Conservation (phyloP, 176 grass and related monocot genomes). For the Carex parvula region DNA sequence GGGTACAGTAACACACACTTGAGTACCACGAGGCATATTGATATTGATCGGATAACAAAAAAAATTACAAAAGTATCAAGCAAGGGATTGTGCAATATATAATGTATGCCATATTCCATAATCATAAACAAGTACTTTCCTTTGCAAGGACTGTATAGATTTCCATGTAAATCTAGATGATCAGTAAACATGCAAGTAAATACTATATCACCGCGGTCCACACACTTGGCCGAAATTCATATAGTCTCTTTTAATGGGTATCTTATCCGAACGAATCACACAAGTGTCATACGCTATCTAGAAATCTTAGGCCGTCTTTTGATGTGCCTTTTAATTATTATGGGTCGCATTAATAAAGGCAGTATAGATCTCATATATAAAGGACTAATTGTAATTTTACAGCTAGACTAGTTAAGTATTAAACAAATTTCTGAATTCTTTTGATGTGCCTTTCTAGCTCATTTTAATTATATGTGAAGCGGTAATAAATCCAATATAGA, state of each 20-base stretch:
- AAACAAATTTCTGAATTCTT: background rate
- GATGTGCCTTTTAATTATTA: background rate
- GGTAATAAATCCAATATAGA: too few species aligned
- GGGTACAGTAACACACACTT: background rate
- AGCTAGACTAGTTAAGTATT: background rate
- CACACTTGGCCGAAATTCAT: conserved; percentile 1
- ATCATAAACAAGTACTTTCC: conserved; percentile 1
- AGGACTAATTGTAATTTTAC: background rate
- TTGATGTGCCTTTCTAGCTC: too few species aligned
- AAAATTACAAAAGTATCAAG: background rate
- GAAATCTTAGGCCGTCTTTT: background rate
- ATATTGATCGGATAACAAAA: background rate
- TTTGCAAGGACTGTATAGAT: background rate
- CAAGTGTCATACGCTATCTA: conserved; percentile 4
- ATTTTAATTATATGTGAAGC: too few species aligned
- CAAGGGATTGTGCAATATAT: background rate
- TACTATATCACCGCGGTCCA: background rate
- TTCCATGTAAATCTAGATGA: background rate
- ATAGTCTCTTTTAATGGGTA: background rate
- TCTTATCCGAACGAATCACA: conserved; percentile 24
- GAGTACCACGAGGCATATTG: background rate
- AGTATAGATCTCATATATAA: too few species aligned
- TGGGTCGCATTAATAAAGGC: background rate
- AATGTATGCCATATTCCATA: background rate
- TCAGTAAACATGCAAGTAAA: background rate